A percentile compares a stretch with the other conserved stretches of the same genome.
Evolutionary conservation across 116 monocot genomes (phyloP).

Genomic region (Papilionanthe hybrid): DNA sequence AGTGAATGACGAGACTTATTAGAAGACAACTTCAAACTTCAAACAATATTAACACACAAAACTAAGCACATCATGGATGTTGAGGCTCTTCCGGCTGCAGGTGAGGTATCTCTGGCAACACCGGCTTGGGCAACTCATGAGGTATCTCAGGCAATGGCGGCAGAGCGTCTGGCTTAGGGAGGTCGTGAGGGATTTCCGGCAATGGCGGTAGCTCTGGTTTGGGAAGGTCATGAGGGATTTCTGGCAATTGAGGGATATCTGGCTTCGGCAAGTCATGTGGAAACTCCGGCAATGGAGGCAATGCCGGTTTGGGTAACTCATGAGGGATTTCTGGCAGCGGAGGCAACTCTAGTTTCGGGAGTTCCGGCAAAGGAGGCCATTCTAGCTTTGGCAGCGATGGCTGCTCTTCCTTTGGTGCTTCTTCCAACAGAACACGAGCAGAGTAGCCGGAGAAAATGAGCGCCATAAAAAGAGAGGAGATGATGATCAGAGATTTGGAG

Average conservation of each 20-base stretch:
- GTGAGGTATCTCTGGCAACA: no score
- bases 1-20: not conserved
- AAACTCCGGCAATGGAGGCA: not conserved
- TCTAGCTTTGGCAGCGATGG: not conserved
- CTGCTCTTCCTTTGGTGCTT: not conserved
- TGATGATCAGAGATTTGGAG: no score
- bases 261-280: not conserved
- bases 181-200: no score
- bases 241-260: not conserved
- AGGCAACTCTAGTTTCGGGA: not conserved
- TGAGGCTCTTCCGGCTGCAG: not conserved
- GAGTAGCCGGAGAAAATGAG: not conserved
- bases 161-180: no score
- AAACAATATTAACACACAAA: not conserved
- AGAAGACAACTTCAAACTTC: not conserved
- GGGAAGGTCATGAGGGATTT: not conserved
- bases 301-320: not conserved
- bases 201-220: no score
- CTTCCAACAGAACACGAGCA: not conserved
- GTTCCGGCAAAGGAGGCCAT: not conserved
- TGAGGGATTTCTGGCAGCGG: slow-evolving; percentile 2
- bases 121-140: no score
- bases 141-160: no score
- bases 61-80: not conserved
- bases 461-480: not conserved